Conservation (phyloP, 305 asterid species). For the Striga hermonthica region DNA sequence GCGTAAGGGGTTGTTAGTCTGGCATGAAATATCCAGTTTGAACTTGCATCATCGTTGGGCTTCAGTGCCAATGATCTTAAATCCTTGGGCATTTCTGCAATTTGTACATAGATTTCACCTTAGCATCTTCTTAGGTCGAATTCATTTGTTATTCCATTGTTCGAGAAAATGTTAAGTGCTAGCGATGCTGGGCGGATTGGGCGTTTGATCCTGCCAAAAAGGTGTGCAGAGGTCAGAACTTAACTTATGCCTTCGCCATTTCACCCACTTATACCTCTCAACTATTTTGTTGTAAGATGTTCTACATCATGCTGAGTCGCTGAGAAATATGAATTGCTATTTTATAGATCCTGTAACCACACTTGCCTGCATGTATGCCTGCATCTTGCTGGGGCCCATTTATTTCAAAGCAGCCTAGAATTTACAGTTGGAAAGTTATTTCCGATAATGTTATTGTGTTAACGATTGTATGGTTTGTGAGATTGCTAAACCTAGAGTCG, state of each 20-base stretch:
- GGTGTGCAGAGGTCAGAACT: constrained; percentile 89
- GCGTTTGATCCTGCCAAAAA: constrained; percentile 92
- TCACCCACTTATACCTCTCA: constrained; percentile 20
- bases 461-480: constrained; percentile 5
- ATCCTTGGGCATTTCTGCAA: constrained; percentile 26
- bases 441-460: constrained; percentile 4
- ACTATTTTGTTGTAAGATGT: constrained; percentile 20
- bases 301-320: constrained; percentile 12
- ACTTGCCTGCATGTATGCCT: background rate
- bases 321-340: constrained; percentile 3
- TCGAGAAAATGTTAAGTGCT: constrained; percentile 92
- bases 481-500: constrained; percentile 2
- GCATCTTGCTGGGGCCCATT: background rate
- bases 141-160: constrained; percentile 75
- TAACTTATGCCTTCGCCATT: constrained; percentile 29
- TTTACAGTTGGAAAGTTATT: constrained; percentile 14
- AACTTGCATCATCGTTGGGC: constrained; percentile 22
- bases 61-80: constrained; percentile 25
- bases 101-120: constrained; percentile 41
- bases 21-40: constrained; percentile 25
- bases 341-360: constrained; percentile 17
- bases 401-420: constrained; percentile 15
- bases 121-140: constrained; percentile 65
- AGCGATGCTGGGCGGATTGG: constrained; percentile 97
- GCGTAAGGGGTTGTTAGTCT: constrained; percentile 21